These are phyloP conservation scores for Neocatenulostroma microsporum DNA, from an alignment of 2,329 filamentous ascomycete species.

Conservation along the genomic window DNA sequence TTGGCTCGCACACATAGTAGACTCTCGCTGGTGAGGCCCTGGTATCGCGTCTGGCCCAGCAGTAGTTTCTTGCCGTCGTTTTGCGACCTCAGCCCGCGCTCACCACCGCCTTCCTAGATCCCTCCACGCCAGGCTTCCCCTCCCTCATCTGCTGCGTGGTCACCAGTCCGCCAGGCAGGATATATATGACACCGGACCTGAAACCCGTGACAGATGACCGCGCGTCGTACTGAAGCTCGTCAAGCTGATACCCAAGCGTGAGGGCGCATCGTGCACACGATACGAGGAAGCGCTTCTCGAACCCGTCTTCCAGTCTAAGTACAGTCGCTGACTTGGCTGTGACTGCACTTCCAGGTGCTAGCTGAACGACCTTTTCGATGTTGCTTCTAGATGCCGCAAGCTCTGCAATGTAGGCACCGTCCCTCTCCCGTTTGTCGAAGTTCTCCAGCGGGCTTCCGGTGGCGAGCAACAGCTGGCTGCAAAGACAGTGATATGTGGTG, in stretches of 20 bases:
- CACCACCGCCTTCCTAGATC: no score
- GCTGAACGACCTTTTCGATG: slow-evolving; percentile 12
- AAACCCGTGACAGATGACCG: slow-evolving; percentile 24
- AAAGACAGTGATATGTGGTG: slow-evolving; percentile 56
- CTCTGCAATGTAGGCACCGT: slow-evolving; percentile 49
- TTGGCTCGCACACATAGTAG: no score
- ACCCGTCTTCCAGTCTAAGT: slow-evolving; percentile 46
- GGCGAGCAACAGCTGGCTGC: slow-evolving; percentile 56
- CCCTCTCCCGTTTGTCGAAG: slow-evolving; percentile 48
- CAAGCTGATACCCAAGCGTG: slow-evolving; percentile 56
- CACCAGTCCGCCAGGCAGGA: slow-evolving; percentile 53
- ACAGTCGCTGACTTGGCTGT: slow-evolving; percentile 15
- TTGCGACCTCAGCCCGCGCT: no score
- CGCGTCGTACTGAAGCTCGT: slow-evolving; percentile 42
- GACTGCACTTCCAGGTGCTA: slow-evolving; percentile 12
- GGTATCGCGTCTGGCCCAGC: no score
- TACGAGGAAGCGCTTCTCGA: slow-evolving; percentile 56
- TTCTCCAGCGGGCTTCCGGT: slow-evolving; percentile 46
- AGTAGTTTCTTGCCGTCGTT: no score
- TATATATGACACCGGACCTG: slow-evolving; percentile 47
- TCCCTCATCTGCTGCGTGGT: slow-evolving; percentile 51
- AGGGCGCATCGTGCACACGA: slow-evolving; percentile 55
- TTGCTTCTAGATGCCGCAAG: slow-evolving; percentile 13
- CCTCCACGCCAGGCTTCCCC: no score
- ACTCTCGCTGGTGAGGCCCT: no score